Evolutionary conservation across 306 rosid species (phyloP), one percentile per base, ranked within the genome.

Genomic region (Cyclanthera cordifolia): DNA sequence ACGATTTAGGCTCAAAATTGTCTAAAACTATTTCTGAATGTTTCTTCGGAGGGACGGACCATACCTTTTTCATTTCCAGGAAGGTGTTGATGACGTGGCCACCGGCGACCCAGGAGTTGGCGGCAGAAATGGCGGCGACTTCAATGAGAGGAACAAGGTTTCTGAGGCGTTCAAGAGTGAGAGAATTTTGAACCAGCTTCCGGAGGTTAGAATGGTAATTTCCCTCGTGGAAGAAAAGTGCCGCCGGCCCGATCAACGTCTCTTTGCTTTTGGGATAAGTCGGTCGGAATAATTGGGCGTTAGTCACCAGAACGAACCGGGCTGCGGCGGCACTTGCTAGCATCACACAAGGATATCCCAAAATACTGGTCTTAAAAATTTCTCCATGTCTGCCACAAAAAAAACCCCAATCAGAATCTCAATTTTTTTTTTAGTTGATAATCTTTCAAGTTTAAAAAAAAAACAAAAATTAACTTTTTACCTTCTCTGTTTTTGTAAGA

Each of bases 181-280:
- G 82, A 1, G 92, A 87, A 32, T 54, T 79, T 21, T 81, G 92
- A 32, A 92, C 91, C 1, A 92, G 86, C 79, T 87, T 89, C 64
- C 88, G 76, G 1, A 89, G 76, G 19, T 71, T 79, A 25, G 78
- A 45, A 70, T 92, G 97, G 83, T 89, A 89, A 9, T 79, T 61
- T 48, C 96, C 97, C 78, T 89, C 90, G 82, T 92, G 96, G 56
- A 87, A 92, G 81, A 92, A 92, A 53, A 92, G 80, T 72, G 97
- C 97, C 8, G 86, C 78, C 72, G 95, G 88, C n/a, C 97, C 97
- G 58, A 91, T 89, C 25, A 91, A 45, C 43, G 71, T 82, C 86
- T 92, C 97, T 71, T 92, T 92, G 81, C 96, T 85, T 68, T 85
- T 91, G 2, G 97, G 96, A 81, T 88, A 88, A 45, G 95, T 88